Evolutionary conservation across 1,284 basidiomycete genomes (phyloP).

Genomic region (Tilletia walkeri): DNA sequence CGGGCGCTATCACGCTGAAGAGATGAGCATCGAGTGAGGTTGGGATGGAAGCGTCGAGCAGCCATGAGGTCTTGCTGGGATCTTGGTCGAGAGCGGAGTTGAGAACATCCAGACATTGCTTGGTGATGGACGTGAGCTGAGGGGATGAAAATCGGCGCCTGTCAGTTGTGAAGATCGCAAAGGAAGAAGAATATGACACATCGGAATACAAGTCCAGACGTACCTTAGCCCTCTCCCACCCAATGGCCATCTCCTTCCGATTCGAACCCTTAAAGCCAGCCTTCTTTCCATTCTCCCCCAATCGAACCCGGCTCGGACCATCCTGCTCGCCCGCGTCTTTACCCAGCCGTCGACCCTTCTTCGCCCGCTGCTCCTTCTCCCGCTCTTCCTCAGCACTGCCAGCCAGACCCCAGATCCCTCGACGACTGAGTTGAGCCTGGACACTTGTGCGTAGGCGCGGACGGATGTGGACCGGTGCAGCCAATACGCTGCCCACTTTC

Average conservation of each 20-base stretch:
- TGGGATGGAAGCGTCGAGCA: background rate
- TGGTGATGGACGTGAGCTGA: background rate
- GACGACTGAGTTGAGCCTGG: background rate
- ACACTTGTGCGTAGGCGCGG: background rate
- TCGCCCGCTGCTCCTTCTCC: background rate
- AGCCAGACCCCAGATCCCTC: conserved; percentile 12
- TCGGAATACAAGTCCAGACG: background rate
- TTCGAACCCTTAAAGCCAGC: background rate
- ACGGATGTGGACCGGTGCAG: background rate
- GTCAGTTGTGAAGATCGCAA: background rate
- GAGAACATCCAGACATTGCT: background rate
- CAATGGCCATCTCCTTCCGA: conserved; percentile 16
- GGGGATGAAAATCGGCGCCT: background rate
- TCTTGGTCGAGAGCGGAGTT: background rate
- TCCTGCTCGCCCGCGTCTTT: conserved; percentile 1
- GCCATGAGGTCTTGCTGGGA: background rate
- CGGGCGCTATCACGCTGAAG: conserved; percentile 8
- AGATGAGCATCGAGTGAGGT: conserved; percentile 6
- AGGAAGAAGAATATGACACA: background rate
- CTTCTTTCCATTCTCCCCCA: background rate
- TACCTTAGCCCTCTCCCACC: conserved; percentile 12
- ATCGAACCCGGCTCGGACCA: background rate
- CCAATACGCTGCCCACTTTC: background rate
- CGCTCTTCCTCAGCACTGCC: conserved; percentile 5
- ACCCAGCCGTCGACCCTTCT: background rate